Percentiles rank a stretch among this genome's conserved stretches.
phyloP scores from a whole-genome alignment of 2,329 filamentous ascomycete species.

The Fusarium palustre region DNA sequence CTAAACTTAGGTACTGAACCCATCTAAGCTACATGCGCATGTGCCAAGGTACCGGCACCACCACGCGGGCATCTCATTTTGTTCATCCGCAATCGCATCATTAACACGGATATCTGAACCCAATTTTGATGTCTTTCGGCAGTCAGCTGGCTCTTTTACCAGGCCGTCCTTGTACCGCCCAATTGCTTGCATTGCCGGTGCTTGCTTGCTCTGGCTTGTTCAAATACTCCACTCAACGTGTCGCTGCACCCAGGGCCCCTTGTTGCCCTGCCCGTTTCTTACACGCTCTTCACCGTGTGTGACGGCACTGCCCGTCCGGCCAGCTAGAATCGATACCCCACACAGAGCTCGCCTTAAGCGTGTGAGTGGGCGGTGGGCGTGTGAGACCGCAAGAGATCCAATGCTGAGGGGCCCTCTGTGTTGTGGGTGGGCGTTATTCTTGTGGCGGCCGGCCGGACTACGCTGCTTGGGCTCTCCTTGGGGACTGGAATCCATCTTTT shows the following conservation, averaged over 20 bases:
- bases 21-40: constrained; percentile 20
- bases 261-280: constrained; percentile 35
- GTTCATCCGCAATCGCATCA: constrained; percentile 19
- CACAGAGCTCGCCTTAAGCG: constrained; percentile 45
- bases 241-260: constrained; percentile 28
- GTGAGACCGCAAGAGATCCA: constrained; percentile 25
- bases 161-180: constrained; percentile 10
- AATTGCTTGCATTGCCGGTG: constrained; percentile 44
- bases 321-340: constrained; percentile 46
- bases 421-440: constrained; percentile 43
- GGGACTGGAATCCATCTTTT: constrained; percentile 48
- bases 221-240: constrained; percentile 28
- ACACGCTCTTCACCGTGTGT: constrained; percentile 43
- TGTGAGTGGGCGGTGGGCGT: constrained; percentile 44
- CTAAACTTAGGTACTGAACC: constrained; percentile 21
- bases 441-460: constrained; percentile 47
- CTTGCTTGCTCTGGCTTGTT: constrained; percentile 39
- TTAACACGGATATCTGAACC: constrained; percentile 4
- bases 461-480: constrained; percentile 32
- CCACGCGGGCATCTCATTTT: constrained; percentile 13
- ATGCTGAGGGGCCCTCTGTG: constrained; percentile 35
- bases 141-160: constrained; percentile 12
- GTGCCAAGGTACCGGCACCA: constrained; percentile 38
- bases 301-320: constrained; percentile 46
- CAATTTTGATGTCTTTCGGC: constrained; percentile 10